Evolutionary conservation across 2,329 filamentous ascomycete species (phyloP).

Genomic region (Calonectria pseudoreteaudii): DNA sequence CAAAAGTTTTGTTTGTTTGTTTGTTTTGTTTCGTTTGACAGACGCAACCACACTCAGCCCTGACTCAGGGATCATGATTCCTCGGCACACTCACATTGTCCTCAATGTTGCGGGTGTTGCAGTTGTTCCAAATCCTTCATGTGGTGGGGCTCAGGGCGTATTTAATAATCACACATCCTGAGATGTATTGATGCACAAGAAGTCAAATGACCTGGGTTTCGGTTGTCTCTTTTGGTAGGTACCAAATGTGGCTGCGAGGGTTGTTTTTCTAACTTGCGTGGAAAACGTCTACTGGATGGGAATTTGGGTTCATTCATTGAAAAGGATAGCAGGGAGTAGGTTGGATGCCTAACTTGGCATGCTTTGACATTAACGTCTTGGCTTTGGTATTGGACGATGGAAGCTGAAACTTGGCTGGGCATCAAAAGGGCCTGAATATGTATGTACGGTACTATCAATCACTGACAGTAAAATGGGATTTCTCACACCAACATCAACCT

Average conservation of each 20-base stretch:
- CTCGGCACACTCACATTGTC: neutral
- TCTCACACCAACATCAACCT: neutral
- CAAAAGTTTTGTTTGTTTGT: neutral
- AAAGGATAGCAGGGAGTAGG: neutral
- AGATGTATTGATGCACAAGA: neutral
- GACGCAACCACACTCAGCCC: neutral
- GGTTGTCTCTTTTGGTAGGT: neutral
- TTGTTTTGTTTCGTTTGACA: neutral
- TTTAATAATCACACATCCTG: neutral
- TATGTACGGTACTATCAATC: neutral
- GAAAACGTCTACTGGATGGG: neutral
- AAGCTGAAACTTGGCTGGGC: neutral
- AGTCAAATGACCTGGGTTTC: neutral
- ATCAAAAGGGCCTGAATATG: neutral
- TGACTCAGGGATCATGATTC: too few relatives aligned
- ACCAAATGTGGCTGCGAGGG: neutral
- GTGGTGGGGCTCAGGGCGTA: neutral
- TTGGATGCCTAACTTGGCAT: neutral
- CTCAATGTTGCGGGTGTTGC: neutral
- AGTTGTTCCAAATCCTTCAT: neutral
- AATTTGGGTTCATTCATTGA: neutral
- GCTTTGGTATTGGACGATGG: neutral
- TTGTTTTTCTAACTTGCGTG: neutral
- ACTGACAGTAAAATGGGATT: neutral
- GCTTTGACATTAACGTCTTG: constrained; percentile 5